A percentile compares a stretch with the other conserved stretches of the same genome.
Evolutionary conservation across 2,329 filamentous ascomycete species (phyloP).

Genomic region (Xylariaceae sp.): DNA sequence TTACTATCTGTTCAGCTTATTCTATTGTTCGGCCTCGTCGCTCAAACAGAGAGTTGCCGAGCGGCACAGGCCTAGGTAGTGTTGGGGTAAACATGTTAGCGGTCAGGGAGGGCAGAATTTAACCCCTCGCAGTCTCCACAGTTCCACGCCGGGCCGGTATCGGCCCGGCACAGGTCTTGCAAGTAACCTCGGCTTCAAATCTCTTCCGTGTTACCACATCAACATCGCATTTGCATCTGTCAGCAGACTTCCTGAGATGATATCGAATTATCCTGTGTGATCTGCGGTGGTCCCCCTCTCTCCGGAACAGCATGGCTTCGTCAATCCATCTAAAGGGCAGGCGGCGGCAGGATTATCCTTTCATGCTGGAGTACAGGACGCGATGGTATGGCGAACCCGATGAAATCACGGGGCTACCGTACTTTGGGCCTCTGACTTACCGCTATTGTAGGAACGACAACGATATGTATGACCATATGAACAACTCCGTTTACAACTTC

Average conservation of each 20-base stretch:
- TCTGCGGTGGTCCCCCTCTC: background rate
- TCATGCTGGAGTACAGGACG: conserved; percentile 75
- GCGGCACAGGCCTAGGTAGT: too few species aligned
- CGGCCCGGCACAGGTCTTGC: too few species aligned
- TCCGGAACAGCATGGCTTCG: conserved; percentile 31
- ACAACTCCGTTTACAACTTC: conserved; percentile 83
- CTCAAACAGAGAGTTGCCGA: too few species aligned
- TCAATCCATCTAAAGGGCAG: conserved; percentile 53
- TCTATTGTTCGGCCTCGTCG: too few species aligned
- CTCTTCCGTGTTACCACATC: too few species aligned
- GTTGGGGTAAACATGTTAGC: too few species aligned
- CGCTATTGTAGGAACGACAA: conserved; percentile 68
- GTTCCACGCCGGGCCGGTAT: too few species aligned
- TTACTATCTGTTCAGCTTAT: too few species aligned
- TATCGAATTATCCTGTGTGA: background rate
- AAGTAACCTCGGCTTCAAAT: background rate
- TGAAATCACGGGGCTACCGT: background rate
- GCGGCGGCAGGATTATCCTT: conserved; percentile 69
- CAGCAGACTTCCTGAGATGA: background rate
- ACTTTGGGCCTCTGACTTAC: conserved; percentile 16
- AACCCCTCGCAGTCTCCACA: background rate
- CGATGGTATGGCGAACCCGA: conserved; percentile 59
- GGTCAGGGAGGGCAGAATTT: conserved; percentile 22
- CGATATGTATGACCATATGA: conserved; percentile 92
- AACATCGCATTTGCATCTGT: background rate